Base-by-base conservation (phyloP, 768 basidiomycete genomes). In the Termitomyces sp. region DNA sequence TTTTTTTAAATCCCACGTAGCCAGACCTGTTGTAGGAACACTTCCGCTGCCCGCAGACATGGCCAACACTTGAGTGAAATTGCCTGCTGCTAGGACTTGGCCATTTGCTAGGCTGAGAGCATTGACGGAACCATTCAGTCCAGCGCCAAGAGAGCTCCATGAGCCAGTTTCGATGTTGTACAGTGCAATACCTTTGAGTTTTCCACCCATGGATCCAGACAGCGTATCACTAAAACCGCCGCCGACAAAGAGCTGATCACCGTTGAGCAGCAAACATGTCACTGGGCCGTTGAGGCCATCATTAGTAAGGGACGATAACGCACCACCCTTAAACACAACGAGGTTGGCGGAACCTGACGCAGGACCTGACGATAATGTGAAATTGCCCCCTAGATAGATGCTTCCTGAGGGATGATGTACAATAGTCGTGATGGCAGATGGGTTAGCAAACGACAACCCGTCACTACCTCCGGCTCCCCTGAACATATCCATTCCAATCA, bases 271-370 rank as follows among this genome's bases (percentile, higher is more conserved):
- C 41, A 95, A 68, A 0, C 91, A 80, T 9, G 80, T 76, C 9
- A 98, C 92, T 9, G 79, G 71, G 3, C 91, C 95, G 66, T 95
- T 85, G 54, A 98, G 77, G 10, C 97, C 97, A 28, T 80, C 79
- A 13, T 79, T 74, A 0, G 86, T 66, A 18, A 94, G 67, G 0
- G 79, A 65, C 9, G 73, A 65, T 30, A 92, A 73, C 3, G 70
- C 76, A 2, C 86, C 83, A 61, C 79, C 77, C 62, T 84, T 84
- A 73, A 85, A 90, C 3, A 78, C 78, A 35, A 89, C 81, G 53
- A 99, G 81, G 65, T 97, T 96, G 51, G 81, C 75, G 1, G 82
- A 69, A 16, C 83, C 80, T 8, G 77, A 77, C 3, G 84, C 82
- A 14, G 77, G 57, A 2, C 83, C 84, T 1, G 82, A 80, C 0